Evolutionary conservation across 1,284 basidiomycete species (phyloP).

Genomic region (Erythrobasidium hasegawianum): DNA sequence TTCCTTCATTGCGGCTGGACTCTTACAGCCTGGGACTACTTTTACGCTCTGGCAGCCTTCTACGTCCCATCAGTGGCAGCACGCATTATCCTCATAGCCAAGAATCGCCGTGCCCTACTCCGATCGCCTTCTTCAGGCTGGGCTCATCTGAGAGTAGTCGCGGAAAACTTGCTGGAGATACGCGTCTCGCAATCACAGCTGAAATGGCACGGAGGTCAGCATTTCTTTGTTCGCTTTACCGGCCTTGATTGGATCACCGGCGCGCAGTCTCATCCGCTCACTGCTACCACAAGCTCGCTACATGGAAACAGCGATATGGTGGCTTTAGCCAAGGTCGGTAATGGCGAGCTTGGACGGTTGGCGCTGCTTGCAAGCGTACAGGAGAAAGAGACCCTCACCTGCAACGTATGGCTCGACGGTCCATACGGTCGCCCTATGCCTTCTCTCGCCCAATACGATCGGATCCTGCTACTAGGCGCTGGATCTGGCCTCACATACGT

Average conservation of each 20-base stretch:
- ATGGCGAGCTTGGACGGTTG: slow-evolving; percentile 3
- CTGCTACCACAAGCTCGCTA: slow-evolving; percentile 1
- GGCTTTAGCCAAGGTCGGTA: slow-evolving; percentile 18
- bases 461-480: slow-evolving; percentile 15
- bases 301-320: slow-evolving; percentile 3
- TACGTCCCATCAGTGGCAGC: slow-evolving; percentile 11
- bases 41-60: slow-evolving; percentile 17
- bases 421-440: slow-evolving; percentile 15
- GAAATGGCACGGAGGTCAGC: slow-evolving; percentile 28
- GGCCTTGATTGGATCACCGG: slow-evolving; percentile 8
- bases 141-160: slow-evolving; percentile 13
- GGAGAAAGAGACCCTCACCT: background rate
- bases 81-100: slow-evolving; percentile 13
- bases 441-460: slow-evolving; percentile 9
- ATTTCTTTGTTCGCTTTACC: slow-evolving; percentile 32
- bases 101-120: slow-evolving; percentile 7
- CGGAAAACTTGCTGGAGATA: slow-evolving; percentile 6
- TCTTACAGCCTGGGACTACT: slow-evolving; percentile 31
- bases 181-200: slow-evolving; percentile 3
- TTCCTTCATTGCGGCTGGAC: slow-evolving; percentile 30
- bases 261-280: slow-evolving; percentile 27
- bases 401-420: slow-evolving; percentile 24
- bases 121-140: background rate
- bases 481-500: slow-evolving; percentile 21
- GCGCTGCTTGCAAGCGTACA: slow-evolving; percentile 19